Evolutionary conservation across 306 rosid species (phyloP).

Genomic region (cucumber (Cucumis sativus)): DNA sequence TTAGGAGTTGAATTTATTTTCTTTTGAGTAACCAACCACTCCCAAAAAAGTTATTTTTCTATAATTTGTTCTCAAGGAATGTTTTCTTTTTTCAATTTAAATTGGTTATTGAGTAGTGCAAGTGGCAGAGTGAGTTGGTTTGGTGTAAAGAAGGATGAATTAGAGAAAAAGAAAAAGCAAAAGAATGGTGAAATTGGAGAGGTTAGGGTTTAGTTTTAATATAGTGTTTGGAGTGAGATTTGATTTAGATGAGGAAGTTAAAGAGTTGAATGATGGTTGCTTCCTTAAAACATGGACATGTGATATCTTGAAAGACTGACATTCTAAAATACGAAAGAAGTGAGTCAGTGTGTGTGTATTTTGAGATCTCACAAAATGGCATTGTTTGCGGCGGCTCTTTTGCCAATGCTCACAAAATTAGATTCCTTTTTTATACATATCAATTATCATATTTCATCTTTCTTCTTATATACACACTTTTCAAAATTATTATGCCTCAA

Average conservation of each 20-base stretch:
- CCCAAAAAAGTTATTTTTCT: not conserved
- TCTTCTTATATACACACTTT: not conserved
- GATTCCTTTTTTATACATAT: not conserved
- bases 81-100: not conserved
- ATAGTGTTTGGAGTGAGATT: not conserved
- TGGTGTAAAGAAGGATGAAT: not conserved
- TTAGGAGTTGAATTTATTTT: not conserved
- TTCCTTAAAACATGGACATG: constrained; percentile 59
- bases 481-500: not conserved
- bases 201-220: not conserved
- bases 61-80: not conserved
- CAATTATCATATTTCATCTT: not conserved
- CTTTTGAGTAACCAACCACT: not conserved
- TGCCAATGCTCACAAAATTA: constrained; percentile 10
- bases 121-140: too few relatives aligned
- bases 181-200: not conserved
- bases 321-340: constrained; percentile 23
- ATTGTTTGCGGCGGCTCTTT: constrained; percentile 26
- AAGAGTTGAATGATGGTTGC: constrained; percentile 5
- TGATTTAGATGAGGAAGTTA: not conserved
- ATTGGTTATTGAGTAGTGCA: too few relatives aligned
- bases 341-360: not conserved
- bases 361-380: constrained; percentile 24
- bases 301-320: constrained; percentile 28
- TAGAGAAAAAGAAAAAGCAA: too few relatives aligned